Base-by-base conservation (phyloP, 1,139 yeast genomes). In the Pichiaceae sp. region DNA sequence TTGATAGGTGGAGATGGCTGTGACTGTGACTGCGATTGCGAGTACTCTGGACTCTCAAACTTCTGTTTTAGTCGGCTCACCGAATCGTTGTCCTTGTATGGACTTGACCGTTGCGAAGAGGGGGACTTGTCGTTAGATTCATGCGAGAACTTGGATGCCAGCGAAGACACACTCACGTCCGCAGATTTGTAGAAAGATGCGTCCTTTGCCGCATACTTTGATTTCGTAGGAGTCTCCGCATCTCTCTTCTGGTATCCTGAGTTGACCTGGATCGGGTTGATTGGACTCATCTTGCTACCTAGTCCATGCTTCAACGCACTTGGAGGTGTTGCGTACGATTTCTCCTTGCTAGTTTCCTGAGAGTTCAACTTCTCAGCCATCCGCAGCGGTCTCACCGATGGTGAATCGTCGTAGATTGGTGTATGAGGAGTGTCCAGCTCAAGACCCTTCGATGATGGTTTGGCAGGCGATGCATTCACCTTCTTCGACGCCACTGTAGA, bases 311-410 rank as follows among this genome's bases (percentile, higher is more conserved):
- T 21, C 11, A 11, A 11, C 7, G 9, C 24, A 11, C 11, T 21
- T 21, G 24, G 24, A 3, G 35, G 23, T 5, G 30, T 12, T 16
- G 33, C 20, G 5, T 21, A 26, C n/a, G 6, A 17, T 17, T 31
- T 9, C 6, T 24, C 31, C 17, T 17, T 15, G 14, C 18, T 21
- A 4, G 32, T 17, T 15, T 28, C 35, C 18, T 33, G 35, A 15
- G 35, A 20, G 11, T 11, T 15, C 18, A 52, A 39, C 46, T 67
- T 70, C 49, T 68, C 71, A 1, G 79, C 69, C 66, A 76, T 77
- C 53, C 72, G 69, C 47, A 77, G 61, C 0, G 82, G 82, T 50
- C 79, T 66, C 2, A 71, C 80, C 6, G 67, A 70, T 8, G 70
- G 57, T 26, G 59, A 59, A 16, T 50, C 54, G 29, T 37, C 31